These are phyloP conservation scores for Myxozyma geophila DNA, from an alignment of 805 yeast species.

Conservation along the genomic window DNA sequence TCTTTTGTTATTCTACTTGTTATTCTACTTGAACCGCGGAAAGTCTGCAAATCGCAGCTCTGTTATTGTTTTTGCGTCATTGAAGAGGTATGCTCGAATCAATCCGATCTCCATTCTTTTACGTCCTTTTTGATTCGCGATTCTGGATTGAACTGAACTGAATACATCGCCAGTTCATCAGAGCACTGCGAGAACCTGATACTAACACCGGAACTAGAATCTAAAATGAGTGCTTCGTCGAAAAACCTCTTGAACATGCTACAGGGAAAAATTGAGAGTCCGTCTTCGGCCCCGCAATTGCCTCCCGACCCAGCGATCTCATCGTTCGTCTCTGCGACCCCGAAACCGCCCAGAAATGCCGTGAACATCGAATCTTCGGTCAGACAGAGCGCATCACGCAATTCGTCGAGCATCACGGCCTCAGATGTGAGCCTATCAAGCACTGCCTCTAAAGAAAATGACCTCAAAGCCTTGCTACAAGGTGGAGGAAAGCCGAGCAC, in stretches of 20 bases:
- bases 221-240: slow-evolving; percentile 16
- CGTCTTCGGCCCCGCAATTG: slow-evolving; percentile 8
- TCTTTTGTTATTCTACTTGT: too few species aligned
- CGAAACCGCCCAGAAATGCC: slow-evolving; percentile 1
- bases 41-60: neutral
- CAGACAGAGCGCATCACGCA: slow-evolving; percentile 3
- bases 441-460: slow-evolving; percentile 11
- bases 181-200: too few species aligned
- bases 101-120: neutral
- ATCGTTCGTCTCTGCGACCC: slow-evolving; percentile 4
- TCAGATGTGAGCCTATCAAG: neutral
- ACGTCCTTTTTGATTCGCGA: neutral
- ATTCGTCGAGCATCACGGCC: neutral
- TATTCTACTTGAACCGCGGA: neutral
- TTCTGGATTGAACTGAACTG: neutral
- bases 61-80: neutral
- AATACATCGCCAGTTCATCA: neutral
- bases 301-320: slow-evolving; percentile 32
- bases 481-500: neutral
- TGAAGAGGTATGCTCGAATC: neutral
- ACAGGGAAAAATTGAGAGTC: slow-evolving; percentile 10
- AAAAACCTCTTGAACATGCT: slow-evolving; percentile 17
- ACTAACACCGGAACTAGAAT: neutral
- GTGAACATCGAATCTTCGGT: slow-evolving; percentile 7
- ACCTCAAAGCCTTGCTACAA: slow-evolving; percentile 10